Base-by-base conservation (phyloP, 768 basidiomycete genomes). In the Nevesoporus exiguus region DNA sequence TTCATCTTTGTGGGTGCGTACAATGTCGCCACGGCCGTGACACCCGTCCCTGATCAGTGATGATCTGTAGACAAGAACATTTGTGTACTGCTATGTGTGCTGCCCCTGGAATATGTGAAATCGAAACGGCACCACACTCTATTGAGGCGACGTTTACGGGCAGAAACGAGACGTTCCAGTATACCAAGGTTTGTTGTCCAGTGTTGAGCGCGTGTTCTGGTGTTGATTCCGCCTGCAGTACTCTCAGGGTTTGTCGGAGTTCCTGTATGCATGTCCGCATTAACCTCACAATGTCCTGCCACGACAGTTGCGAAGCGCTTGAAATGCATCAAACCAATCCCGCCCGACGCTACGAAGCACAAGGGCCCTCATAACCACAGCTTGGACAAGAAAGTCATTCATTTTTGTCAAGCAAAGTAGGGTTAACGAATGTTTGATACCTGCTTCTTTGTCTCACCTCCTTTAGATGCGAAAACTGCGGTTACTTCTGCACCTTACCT, bases 71-170 rank as follows among this genome's bases (percentile, higher is more conserved):
- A 2, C 77, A 85, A 71, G 69, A 73, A 19, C 83, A 85, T 60
- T 50, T 72, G 17, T 85, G 83, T 55, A 46, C 60, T 14, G 63
- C 71, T 0, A 36, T 69, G 3, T 86, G 84, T 53, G 57, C 67
- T 17, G 69, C 75, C 0, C 59, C 62, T 1, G 84, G 85, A 3
- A 44, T 44, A 29, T 44, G 43, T 19, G 27, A 44, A 17, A 44
- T 44, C 25, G 43, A 44, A 29, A 44, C 78, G 0, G 71, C 76
- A 0, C 84, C 84, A 0, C 77, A 80, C 49, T 79, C 82, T 0
- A 76, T 86, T 31, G 79, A 84, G 59, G 80, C 82, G 6, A 84
- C 81, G 0, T 86, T 85, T 57, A 78, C 76, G 0, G 85, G 84
- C 0, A 71, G 66, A 53, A 79, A 84, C 46, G 80, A 83, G 54